These are phyloP conservation scores for Ophiostoma pallidulum DNA, from an alignment of 2,329 filamentous ascomycete species.

Conservation along the genomic window DNA sequence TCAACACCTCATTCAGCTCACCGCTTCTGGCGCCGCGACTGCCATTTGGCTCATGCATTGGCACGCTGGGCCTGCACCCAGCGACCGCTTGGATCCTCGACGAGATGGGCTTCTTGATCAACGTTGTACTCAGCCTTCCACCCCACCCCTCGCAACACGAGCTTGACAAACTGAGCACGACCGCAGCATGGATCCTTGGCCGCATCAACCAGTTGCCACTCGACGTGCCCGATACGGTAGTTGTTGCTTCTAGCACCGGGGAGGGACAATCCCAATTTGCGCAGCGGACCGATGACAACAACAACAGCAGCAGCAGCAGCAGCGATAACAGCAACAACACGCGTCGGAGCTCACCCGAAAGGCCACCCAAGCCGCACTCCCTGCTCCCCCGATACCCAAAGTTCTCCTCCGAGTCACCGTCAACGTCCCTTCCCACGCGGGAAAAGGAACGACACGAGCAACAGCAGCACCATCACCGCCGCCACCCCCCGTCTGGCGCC, in stretches of 20 bases:
- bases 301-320: too few relatives aligned
- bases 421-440: not conserved
- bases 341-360: too few relatives aligned
- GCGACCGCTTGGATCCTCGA: constrained; percentile 41
- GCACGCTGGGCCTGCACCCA: constrained; percentile 32
- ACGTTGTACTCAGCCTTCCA: constrained; percentile 30
- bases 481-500: constrained; percentile 20
- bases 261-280: too few relatives aligned
- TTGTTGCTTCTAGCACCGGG: not conserved
- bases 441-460: not conserved
- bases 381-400: constrained; percentile 16
- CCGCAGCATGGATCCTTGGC: constrained; percentile 31
- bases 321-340: too few relatives aligned
- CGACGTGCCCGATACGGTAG: constrained; percentile 16
- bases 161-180: constrained; percentile 28
- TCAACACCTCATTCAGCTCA: constrained; percentile 34
- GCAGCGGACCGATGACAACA: not conserved
- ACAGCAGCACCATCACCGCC: not conserved
- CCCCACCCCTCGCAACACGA: constrained; percentile 25
- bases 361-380: constrained; percentile 15
- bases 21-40: constrained; percentile 35
- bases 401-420: constrained; percentile 8
- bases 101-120: constrained; percentile 37
- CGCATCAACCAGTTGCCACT: constrained; percentile 26
- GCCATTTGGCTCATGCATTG: constrained; percentile 32